phyloP scores from a whole-genome alignment of 495 filamentous ascomycete genomes.

The Podospora sp. region DNA sequence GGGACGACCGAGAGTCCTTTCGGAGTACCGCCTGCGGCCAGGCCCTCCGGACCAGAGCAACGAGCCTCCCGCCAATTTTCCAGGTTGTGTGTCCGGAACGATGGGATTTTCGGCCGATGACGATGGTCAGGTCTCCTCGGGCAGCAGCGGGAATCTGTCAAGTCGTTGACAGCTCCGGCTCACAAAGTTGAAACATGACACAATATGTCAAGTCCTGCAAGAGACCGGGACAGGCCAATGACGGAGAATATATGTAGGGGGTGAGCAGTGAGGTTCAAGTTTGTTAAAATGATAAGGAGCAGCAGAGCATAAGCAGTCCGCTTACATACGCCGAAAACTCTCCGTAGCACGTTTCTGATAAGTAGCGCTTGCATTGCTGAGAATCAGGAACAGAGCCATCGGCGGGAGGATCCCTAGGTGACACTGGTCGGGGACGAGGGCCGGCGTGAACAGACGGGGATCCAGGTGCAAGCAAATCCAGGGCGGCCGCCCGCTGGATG shows the following conservation, averaged over 20 bases:
- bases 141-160: neutral
- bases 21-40: neutral
- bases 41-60: neutral
- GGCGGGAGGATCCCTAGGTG: slow-evolving; percentile 7
- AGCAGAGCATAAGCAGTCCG: neutral
- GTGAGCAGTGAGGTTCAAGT: neutral
- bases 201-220: slow-evolving; percentile 23
- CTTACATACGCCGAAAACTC: neutral
- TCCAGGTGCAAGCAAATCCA: slow-evolving; percentile 3
- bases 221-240: neutral
- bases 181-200: slow-evolving; percentile 21
- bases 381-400: neutral
- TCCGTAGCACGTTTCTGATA: slow-evolving; percentile 12
- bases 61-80: slow-evolving; percentile 3
- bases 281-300: slow-evolving; percentile 13
- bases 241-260: slow-evolving; percentile 17
- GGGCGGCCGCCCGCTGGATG: neutral
- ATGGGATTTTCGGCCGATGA: slow-evolving; percentile 11
- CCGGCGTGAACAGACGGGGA: slow-evolving; percentile 4
- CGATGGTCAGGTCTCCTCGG: neutral
- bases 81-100: slow-evolving; percentile 6
- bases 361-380: slow-evolving; percentile 3
- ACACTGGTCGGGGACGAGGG: slow-evolving; percentile 18
- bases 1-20: slow-evolving; percentile 6
- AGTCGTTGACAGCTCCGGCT: slow-evolving; percentile 1